Conservation (phyloP, 345 rosid species). For the Euphorbia pulcherrima region DNA sequence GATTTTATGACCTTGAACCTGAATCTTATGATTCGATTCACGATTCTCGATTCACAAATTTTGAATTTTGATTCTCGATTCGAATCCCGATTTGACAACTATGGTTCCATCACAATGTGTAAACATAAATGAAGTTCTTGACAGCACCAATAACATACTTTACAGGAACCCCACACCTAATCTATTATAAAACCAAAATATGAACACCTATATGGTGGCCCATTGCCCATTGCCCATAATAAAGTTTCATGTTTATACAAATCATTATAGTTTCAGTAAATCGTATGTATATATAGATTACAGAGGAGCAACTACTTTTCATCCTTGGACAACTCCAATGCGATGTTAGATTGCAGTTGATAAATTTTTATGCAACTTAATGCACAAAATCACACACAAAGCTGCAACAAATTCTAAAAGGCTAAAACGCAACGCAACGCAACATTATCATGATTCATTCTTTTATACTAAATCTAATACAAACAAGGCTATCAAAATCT, state of each 20-base stretch:
- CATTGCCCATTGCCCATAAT: constrained; percentile 7
- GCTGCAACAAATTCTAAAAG: background rate
- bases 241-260: background rate
- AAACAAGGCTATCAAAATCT: background rate
- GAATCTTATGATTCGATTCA: no score
- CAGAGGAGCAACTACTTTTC: background rate
- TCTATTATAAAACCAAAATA: background rate
- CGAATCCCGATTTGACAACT: no score
- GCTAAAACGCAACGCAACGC: background rate
- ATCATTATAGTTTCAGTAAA: background rate
- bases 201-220: background rate
- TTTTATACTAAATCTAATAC: background rate
- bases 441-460: background rate
- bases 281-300: background rate
- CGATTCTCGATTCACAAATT: no score
- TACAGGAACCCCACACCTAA: background rate
- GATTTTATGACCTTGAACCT: no score
- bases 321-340: background rate
- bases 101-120: background rate
- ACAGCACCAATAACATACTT: constrained; percentile 9
- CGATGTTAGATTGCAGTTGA: background rate
- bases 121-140: background rate
- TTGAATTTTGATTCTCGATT: no score
- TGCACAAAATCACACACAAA: background rate
- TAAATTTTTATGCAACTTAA: background rate